Base-by-base conservation (phyloP, 768 basidiomycete species). In the Xerocomus brunneocitrinus region DNA sequence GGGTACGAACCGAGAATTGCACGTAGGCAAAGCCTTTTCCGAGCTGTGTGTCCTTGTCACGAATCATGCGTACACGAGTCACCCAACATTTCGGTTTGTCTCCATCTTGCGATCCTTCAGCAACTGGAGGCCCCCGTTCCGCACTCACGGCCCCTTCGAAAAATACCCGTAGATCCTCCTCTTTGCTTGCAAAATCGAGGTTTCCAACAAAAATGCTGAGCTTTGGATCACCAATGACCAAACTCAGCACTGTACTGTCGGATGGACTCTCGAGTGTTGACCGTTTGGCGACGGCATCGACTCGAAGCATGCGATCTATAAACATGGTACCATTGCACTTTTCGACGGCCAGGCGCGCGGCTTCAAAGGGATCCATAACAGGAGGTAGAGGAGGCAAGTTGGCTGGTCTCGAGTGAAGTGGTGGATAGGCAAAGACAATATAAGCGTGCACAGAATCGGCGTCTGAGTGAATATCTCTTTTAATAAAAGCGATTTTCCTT, bases 1-100 rank as follows among this genome's bases (percentile, higher is more conserved):
- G 32, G 0, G n/a, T 24, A 55, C 56, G 42, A 44, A 95, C 95
- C 52, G 75, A 67, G 57, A 98, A 91, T 61, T 92, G 85, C 19
- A 98, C 84, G 63, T 98, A 97, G 9, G 89, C 92, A 67, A 98
- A 95, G 5, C 95, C 95, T 71, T 95, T 97, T 12, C 95, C 95
- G 13, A 98, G 79, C 60, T 93, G 92, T 1, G 92, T 97, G 54
- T 89, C 91, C 60, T 83, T 84, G 67, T 98, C 95, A 44, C 91
- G 79, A 48, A 97, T 79, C 60, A 97, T 83, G 40, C 95, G 80
- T n/a, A 97, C 92, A 34, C 81, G 82, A 8, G 79, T 82, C 16
- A 95, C 91, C 89, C 89, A 92, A 13, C 76, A 67, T 39, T 69
- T 67, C 7, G 65, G 64, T 56, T 75, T 79, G 51, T 71, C 68